Evolutionary conservation across 495 filamentous ascomycete species (phyloP).

Genomic region (Apodospora peruviana): DNA sequence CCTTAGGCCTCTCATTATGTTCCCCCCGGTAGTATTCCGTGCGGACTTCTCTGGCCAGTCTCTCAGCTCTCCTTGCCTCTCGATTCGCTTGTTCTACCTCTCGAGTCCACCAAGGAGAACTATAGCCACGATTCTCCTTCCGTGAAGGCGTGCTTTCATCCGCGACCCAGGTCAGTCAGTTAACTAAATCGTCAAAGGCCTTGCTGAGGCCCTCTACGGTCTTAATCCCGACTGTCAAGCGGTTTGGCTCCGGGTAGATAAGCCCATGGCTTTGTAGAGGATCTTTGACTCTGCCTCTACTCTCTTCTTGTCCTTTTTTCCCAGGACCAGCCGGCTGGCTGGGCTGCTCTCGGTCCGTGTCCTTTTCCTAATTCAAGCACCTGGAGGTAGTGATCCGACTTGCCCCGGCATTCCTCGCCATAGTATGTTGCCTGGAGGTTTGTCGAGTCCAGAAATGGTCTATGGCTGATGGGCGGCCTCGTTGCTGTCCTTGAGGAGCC

Average conservation of each 20-base stretch:
- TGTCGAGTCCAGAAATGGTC: no score
- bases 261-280: not conserved
- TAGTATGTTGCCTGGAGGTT: no score
- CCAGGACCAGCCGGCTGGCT: not conserved
- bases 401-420: not conserved
- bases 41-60: not conserved
- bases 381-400: constrained; percentile 5
- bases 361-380: constrained; percentile 3
- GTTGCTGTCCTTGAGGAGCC: no score
- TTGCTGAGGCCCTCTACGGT: not conserved
- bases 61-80: constrained; percentile 1
- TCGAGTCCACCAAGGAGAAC: not conserved
- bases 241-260: not conserved
- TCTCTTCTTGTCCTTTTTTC: not conserved
- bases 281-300: not conserved
- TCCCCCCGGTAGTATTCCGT: not conserved
- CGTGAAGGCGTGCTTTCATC: not conserved
- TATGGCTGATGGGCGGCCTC: no score
- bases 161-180: not conserved
- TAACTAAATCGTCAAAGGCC: not conserved
- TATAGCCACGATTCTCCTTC: not conserved
- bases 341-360: not conserved
- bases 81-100: not conserved
- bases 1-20: not conserved
- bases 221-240: not conserved